phyloP scores from a whole-genome alignment of 2,329 filamentous ascomycete species.

The Colletotrichum lentis region DNA sequence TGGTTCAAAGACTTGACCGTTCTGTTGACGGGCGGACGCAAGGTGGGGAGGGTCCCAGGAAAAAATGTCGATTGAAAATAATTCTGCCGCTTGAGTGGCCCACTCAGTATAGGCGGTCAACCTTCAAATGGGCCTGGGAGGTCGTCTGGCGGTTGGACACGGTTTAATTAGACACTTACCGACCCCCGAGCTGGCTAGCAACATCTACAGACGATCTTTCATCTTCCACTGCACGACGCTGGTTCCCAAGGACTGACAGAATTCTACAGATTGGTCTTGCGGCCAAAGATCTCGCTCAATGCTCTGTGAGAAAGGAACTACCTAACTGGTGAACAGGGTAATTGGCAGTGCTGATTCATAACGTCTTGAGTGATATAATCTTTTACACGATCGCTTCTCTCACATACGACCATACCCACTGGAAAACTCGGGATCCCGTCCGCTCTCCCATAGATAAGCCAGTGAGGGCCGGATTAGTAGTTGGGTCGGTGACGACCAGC shows the following conservation, averaged over 20 bases:
- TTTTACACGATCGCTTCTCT: rapidly evolving
- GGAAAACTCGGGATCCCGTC: constrained; percentile 20
- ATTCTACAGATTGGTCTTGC: too few species aligned
- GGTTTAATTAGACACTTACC: constrained; percentile 7
- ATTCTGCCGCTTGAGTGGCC: constrained; percentile 32
- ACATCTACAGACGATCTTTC: not conserved
- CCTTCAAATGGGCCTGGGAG: not conserved
- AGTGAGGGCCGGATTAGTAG: constrained; percentile 13
- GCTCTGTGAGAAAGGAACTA: too few species aligned
- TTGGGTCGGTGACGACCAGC: constrained; percentile 10
- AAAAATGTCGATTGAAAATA: constrained; percentile 31
- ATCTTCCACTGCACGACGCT: not conserved
- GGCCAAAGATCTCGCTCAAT: too few species aligned
- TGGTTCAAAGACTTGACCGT: constrained; percentile 6
- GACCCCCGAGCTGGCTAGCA: not conserved
- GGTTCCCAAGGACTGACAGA: too few species aligned
- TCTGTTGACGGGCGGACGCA: constrained; percentile 16
- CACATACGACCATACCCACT: constrained; percentile 19
- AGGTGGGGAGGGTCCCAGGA: constrained; percentile 19
- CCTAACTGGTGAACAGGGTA: not conserved
- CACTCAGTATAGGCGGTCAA: constrained; percentile 16
- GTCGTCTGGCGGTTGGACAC: not conserved
- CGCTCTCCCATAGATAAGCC: constrained; percentile 18
- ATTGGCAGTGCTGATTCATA: too few species aligned
- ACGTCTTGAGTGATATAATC: not conserved